phyloP scores from a whole-genome alignment of 768 basidiomycete genomes.

The Rhizopogon vulgaris region DNA sequence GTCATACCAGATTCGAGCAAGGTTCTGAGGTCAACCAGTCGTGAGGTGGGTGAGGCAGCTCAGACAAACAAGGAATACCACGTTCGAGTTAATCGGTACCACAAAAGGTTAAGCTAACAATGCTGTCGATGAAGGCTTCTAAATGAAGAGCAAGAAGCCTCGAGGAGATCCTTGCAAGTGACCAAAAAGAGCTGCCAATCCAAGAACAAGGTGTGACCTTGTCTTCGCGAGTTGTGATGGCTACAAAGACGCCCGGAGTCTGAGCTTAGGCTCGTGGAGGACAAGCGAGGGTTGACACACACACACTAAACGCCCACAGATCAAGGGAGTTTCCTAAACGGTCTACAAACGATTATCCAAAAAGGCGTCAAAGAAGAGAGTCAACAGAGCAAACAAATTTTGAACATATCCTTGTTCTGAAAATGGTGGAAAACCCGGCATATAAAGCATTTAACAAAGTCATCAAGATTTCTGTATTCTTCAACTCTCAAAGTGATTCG shows the following conservation, averaged over 20 bases:
- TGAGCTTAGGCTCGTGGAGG: slow-evolving; percentile 15
- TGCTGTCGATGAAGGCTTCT: slow-evolving; percentile 9
- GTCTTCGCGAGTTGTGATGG: slow-evolving; percentile 22
- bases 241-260: slow-evolving; percentile 15
- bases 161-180: not conserved
- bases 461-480: slow-evolving; percentile 8
- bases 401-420: slow-evolving; percentile 29
- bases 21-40: no score
- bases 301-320: not conserved
- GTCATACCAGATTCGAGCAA: no score
- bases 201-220: slow-evolving; percentile 20
- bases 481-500: slow-evolving; percentile 11
- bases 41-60: no score
- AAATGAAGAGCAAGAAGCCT: slow-evolving; percentile 6
- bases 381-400: slow-evolving; percentile 4
- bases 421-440: slow-evolving; percentile 14
- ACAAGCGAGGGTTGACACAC: slow-evolving; percentile 2
- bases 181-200: slow-evolving; percentile 12
- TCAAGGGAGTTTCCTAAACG: slow-evolving; percentile 19
- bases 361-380: slow-evolving; percentile 23
- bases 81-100: slow-evolving; percentile 13
- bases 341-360: slow-evolving; percentile 31
- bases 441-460: slow-evolving; percentile 22
- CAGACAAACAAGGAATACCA: slow-evolving; percentile 15
- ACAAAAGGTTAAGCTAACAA: slow-evolving; percentile 4